Evolutionary conservation across 371 early-diverging fungal species (phyloP), one percentile per base, ranked within the genome.

Genomic region (Haplosporangium sp.): DNA sequence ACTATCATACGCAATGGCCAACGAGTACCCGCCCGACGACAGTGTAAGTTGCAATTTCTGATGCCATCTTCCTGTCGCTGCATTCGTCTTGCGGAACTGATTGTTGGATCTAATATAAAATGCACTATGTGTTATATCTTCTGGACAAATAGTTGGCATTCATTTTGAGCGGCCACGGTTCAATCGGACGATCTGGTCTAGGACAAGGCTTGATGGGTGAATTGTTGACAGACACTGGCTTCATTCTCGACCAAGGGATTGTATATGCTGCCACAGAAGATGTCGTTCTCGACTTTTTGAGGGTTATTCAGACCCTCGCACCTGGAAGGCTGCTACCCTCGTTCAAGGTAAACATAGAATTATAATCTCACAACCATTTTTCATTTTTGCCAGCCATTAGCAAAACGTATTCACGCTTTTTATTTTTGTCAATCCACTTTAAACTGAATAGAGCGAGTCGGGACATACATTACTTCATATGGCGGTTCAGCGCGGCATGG

Each of bases 1-100:
- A 0, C 54, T 79, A 12, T 79, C 79, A 2, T 79, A 72, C 53
- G 64, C 79, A 7, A 79, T 79, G 79, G 59, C 72, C 1, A 67
- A 68, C 36, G 79, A 79, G 41, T 79, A 79, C 42, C 73, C 72
- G 1, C 59, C 61, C 18, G 73, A 79, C 13, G 62, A 79, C 40
- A 68, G 68, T 14, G 79, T 79, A 68, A 64, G 8, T 38, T 7
- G 29, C 21, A 29, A 54, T 54, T 20, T 18, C 59, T 6, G 46
- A 37, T n/a, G 5, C 51, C 46, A 16, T n/a, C n/a, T n/a, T n/a
- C n/a, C n/a, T n/a, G n/a, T n/a, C n/a, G 38, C 40, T 9, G 9
- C 36, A 9, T 52, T 36, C 48, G 12, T 48, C 9, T 23, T 57
- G 20, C 14, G 38, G 36, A 45, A 20, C 21, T 1, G 37, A 7